Evolutionary conservation across 2,329 filamentous ascomycete genomes (phyloP), one percentile per base, ranked within the genome.

Genomic region (Hymenoscyphus linearis): DNA sequence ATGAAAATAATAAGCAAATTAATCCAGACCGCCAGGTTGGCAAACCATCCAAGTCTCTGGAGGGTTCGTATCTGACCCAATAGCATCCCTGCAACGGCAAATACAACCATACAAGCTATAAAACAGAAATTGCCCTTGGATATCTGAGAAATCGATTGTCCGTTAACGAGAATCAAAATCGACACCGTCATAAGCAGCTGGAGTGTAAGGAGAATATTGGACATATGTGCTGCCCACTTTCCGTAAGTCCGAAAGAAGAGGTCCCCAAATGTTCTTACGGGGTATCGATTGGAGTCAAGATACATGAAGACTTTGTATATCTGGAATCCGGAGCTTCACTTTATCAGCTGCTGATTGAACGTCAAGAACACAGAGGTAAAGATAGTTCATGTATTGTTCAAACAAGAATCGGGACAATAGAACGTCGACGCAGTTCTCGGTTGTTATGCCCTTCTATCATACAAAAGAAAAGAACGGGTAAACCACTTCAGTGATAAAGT

Each of bases 31-130:
- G 81, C 78, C 22, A 79, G 66, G 62, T 84, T 85, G 18, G 83
- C 82, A 0, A 85, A 70, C 76, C 79, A 84, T 2, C 80, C 80
- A 56, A 82, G 81, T 9, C 75, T 74, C 65, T 81, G 77, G 50
- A 86, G 73, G 0, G 82, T 84, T 3, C 83, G 77, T 53, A 86
- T 79, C 65, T 85, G 82, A 3, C 81, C 80, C 3, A 84, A 65
- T 13, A 83, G 25, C 62, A 83, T 80, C 14, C 83, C 82, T 9
- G 74, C 74, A 10, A 79, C 65, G 34, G 77, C 76, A 67, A 80
- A 82, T 26, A 85, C 73, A 25, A 83, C 67, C 26, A 77, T 76
- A 66, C 81, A 83, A n/a, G 80, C 75, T 40, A 78, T 74, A 69
- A 81, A 85, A 74, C 82, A 85, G 10, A 85, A 71, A 18, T 58